Base-by-base conservation (phyloP, 345 rosid genomes). In the Laguncularia racemosa region DNA sequence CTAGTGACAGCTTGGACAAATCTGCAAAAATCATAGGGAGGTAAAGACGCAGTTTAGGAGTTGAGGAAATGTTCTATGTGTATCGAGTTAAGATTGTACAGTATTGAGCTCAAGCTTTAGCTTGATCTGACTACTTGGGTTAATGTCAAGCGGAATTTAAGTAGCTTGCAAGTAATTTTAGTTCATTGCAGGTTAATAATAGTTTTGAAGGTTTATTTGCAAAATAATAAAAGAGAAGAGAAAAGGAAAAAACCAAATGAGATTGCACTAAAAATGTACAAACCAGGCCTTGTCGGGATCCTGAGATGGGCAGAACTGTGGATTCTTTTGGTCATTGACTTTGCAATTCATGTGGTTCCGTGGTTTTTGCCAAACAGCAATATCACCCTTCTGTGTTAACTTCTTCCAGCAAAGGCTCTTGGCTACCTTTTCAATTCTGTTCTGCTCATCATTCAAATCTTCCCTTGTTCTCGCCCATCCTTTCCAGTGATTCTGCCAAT, bases 341-440 rank as follows among this genome's bases (percentile, higher is more conserved):
- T 68, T 71, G 56, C 88, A 82, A 52, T 78, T 71, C 2, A 82
- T 18, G 52, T 84, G 88, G 40, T 82, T 82, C 16, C 74, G 63
- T n/a, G 86, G 82, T 64, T 85, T 85, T 52, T 74, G 86, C 92
- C 88, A 85, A 52, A 85, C 73, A 3, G 92, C 81, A 68, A 82
- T 70, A 46, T 81, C 88, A 15, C 45, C 70, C 65, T 65, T 82
- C n/a, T 82, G 80, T 13, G 59, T 63, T 51, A 80, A 17, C 56
- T 82, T 85, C 48, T 65, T 71, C 92, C 88, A 85, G 61, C 88
- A 82, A 0, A 85, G 66, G 65, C 76, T 74, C 28, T 56, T 73
- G 14, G 86, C 86, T 2, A 75, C 62, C 12, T 19, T 54, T 65
- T 80, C 88, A 0, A 85, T 79, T 16, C 49, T 13, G 26, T 66